Evolutionary conservation across 306 rosid genomes (phyloP).

Genomic region (Arachis hypogaea): DNA sequence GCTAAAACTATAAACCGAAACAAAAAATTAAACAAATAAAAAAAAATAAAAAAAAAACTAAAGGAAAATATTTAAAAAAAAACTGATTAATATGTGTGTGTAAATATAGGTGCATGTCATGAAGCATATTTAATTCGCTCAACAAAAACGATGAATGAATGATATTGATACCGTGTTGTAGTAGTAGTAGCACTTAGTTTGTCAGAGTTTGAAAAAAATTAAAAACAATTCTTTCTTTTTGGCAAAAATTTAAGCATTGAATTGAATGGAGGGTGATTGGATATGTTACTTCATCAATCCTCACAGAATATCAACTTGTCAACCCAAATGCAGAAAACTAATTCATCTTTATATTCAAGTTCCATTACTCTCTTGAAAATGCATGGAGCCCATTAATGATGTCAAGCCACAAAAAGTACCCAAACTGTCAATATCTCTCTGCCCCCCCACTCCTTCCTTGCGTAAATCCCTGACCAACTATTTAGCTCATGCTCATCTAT

Average conservation of each 20-base stretch:
- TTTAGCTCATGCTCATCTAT: constrained; percentile 1
- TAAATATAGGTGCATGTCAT: not conserved
- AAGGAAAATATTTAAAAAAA: too few relatives aligned
- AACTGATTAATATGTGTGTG: too few relatives aligned
- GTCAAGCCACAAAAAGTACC: constrained; percentile 49
- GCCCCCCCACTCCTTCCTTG: constrained; percentile 31
- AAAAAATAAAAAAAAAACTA: too few relatives aligned
- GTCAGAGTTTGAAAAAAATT: not conserved
- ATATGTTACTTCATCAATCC: constrained; percentile 39
- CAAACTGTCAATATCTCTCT: constrained; percentile 49
- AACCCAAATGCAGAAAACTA: constrained; percentile 43
- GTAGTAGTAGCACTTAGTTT: constrained; percentile 7
- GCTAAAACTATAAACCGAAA: too few relatives aligned
- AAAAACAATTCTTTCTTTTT: not conserved
- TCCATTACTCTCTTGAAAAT: constrained; percentile 36
- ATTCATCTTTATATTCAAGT: constrained; percentile 37
- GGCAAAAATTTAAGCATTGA: constrained; percentile 39
- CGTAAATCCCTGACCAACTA: constrained; percentile 41
- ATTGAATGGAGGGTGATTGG: constrained; percentile 33
- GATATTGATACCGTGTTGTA: not conserved
- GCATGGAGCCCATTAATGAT: constrained; percentile 55
- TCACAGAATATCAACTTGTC: constrained; percentile 43
- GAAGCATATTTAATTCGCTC: not conserved
- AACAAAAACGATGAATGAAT: not conserved
- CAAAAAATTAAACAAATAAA: too few relatives aligned